phyloP scores from a whole-genome alignment of 2,329 filamentous ascomycete genomes.

The Claviceps africana region DNA sequence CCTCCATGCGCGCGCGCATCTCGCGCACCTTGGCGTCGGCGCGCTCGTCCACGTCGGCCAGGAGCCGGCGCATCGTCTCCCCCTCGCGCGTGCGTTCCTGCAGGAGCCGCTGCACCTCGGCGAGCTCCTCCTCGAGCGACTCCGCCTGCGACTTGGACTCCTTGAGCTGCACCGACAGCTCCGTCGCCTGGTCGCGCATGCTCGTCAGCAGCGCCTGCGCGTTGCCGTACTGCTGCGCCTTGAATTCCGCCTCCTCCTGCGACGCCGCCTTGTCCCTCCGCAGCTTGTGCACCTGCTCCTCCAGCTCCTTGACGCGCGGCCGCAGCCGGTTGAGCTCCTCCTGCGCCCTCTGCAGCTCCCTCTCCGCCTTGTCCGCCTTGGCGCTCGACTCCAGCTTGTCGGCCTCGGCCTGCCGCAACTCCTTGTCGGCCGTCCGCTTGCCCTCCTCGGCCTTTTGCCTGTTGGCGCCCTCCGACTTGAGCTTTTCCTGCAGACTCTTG shows the following conservation, averaged over 20 bases:
- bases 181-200: slow-evolving; percentile 84
- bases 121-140: slow-evolving; percentile 79
- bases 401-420: slow-evolving; percentile 62
- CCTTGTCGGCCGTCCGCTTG: slow-evolving; percentile 57
- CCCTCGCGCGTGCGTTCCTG: slow-evolving; percentile 80
- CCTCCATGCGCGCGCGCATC: slow-evolving; percentile 77
- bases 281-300: slow-evolving; percentile 57
- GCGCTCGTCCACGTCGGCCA: slow-evolving; percentile 73
- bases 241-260: slow-evolving; percentile 70
- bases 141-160: slow-evolving; percentile 73
- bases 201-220: slow-evolving; percentile 76
- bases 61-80: slow-evolving; percentile 82
- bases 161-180: slow-evolving; percentile 82
- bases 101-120: slow-evolving; percentile 74
- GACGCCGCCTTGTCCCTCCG: slow-evolving; percentile 52
- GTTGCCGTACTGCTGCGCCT: slow-evolving; percentile 71
- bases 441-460: slow-evolving; percentile 67
- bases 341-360: slow-evolving; percentile 57
- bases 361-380: slow-evolving; percentile 53
- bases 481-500: slow-evolving; percentile 61
- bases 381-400: slow-evolving; percentile 69
- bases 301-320: slow-evolving; percentile 48
- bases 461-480: slow-evolving; percentile 58
- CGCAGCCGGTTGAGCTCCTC: slow-evolving; percentile 59
- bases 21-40: slow-evolving; percentile 74